phyloP scores from a whole-genome alignment of 257 asterid genomes.

The Nicotiana benthamiana region DNA sequence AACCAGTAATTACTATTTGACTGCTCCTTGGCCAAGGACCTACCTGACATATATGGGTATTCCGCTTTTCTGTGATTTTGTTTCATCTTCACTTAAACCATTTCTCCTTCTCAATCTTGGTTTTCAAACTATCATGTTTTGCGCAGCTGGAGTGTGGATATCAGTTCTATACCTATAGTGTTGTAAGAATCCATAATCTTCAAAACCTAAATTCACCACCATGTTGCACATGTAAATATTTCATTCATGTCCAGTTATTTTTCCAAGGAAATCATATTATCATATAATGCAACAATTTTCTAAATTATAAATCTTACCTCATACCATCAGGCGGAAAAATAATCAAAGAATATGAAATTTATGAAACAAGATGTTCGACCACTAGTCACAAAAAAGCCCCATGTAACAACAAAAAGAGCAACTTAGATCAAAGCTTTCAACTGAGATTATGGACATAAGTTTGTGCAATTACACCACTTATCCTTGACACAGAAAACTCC shows the following conservation, averaged over 20 bases:
- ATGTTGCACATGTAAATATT: background rate
- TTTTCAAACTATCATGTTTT: no score
- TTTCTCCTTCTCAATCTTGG: no score
- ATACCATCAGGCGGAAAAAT: background rate
- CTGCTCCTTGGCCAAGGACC: no score
- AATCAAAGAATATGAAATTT: background rate
- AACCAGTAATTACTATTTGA: no score
- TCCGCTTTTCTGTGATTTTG: no score
- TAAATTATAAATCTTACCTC: no score
- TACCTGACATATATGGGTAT: no score
- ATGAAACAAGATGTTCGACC: background rate
- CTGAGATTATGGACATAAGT: background rate
- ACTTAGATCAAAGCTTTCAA: background rate
- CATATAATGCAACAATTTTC: background rate
- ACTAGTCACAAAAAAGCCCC: background rate
- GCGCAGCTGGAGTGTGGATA: no score
- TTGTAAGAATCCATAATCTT: no score
- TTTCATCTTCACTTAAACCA: no score
- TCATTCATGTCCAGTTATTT: background rate
- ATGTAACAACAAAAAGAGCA: background rate
- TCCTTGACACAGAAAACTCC: background rate
- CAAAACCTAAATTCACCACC: no score
- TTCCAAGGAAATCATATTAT: background rate
- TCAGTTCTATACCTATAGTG: no score
- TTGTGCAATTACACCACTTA: background rate